Evolutionary conservation across 2,329 filamentous ascomycete genomes (phyloP).

Genomic region (Trichophyton simii): DNA sequence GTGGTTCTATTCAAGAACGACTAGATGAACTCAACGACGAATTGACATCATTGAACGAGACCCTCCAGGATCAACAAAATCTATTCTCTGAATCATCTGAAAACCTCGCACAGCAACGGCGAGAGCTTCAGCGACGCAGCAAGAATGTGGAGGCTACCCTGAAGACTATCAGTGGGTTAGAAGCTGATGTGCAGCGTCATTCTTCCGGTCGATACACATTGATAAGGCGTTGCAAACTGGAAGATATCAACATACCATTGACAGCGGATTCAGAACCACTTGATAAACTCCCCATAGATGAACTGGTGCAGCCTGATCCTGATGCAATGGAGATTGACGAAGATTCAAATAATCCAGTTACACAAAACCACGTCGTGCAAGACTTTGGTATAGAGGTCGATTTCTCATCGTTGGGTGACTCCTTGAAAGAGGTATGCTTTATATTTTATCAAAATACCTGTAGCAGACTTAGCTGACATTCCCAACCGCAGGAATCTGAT

Average conservation of each 20-base stretch:
- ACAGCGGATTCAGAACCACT: conserved; percentile 55
- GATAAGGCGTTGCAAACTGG: conserved; percentile 79
- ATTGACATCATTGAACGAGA: conserved; percentile 61
- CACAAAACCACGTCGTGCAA: conserved; percentile 54
- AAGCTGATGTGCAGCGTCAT: conserved; percentile 75
- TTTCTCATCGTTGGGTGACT: conserved; percentile 69
- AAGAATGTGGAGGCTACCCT: conserved; percentile 67
- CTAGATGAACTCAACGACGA: conserved; percentile 63
- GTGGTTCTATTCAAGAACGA: conserved; percentile 59
- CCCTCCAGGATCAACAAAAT: conserved; percentile 55
- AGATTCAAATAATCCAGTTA: conserved; percentile 37
- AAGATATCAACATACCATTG: conserved; percentile 80
- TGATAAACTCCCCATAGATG: conserved; percentile 76
- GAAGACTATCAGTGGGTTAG: conserved; percentile 64
- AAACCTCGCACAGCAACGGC: conserved; percentile 63
- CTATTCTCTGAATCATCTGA: conserved; percentile 58
- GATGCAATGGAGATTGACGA: conserved; percentile 92
- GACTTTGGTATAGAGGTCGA: conserved; percentile 88
- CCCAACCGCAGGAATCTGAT: conserved; percentile 46
- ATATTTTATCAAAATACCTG: background rate
- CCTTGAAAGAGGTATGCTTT: conserved; percentile 57
- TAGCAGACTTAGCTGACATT: conserved; percentile 19
- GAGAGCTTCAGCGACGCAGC: conserved; percentile 69
- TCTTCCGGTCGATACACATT: conserved; percentile 72
- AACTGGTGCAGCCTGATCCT: conserved; percentile 61